Conservation (phyloP, 1,284 basidiomycete genomes). For the Cystobasidium pallidum region DNA sequence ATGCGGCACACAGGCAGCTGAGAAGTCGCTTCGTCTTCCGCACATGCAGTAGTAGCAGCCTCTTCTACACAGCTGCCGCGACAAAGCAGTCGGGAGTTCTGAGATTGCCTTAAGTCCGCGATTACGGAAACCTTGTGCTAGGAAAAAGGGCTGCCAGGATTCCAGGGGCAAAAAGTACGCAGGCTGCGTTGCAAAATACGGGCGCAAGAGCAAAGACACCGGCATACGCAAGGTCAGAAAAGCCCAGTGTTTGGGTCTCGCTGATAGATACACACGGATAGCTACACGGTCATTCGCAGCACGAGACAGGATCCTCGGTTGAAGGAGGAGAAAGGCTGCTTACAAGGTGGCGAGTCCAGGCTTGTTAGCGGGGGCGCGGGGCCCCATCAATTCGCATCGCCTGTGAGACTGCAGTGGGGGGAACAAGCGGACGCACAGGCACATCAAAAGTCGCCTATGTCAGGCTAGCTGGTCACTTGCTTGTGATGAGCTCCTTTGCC, state of each 20-base stretch:
- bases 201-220: no score
- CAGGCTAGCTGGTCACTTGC: neutral
- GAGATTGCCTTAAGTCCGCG: neutral
- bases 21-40: no score
- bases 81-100: no score
- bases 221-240: no score
- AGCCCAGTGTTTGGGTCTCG: no score
- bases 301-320: neutral
- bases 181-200: no score
- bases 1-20: no score
- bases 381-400: conserved; percentile 1
- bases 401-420: neutral
- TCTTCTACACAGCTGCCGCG: no score
- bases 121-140: neutral
- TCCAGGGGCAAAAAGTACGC: neutral
- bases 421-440: neutral
- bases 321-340: neutral
- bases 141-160: neutral
- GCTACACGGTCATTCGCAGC: neutral
- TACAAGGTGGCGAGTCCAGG: no score
- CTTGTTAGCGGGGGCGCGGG: neutral
- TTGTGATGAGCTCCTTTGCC: conserved; percentile 26
- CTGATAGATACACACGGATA: no score
- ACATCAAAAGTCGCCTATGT: neutral
- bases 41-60: no score